phyloP scores from a whole-genome alignment of 2,329 filamentous ascomycete species.

The Fusarium drepaniforme region DNA sequence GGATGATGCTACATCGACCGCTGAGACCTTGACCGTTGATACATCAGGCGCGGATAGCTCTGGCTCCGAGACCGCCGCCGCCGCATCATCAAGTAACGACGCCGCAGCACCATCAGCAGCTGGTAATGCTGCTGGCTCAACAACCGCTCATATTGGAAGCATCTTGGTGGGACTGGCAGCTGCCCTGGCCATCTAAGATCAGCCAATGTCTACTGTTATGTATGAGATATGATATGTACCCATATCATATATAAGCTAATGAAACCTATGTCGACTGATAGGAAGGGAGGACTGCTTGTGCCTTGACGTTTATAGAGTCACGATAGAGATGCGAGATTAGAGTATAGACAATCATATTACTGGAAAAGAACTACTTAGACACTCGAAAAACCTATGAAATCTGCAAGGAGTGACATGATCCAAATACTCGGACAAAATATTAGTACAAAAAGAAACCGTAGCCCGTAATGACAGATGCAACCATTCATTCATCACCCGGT shows the following conservation, averaged over 20 bases:
- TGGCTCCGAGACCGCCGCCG: not conserved
- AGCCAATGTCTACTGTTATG: no score
- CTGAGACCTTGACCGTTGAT: not conserved
- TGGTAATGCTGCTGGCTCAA: not conserved
- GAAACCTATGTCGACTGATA: not conserved
- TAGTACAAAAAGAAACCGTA: not conserved
- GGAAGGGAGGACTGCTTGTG: not conserved
- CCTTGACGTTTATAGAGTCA: not conserved
- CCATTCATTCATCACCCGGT: not conserved
- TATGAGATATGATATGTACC: no score
- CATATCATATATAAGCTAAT: not conserved
- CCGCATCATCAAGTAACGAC: not conserved
- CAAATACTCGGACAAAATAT: not conserved
- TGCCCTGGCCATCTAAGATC: not conserved
- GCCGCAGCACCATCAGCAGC: not conserved
- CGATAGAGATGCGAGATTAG: not conserved
- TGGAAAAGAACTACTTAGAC: not conserved
- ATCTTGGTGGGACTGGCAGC: constrained; percentile 6
- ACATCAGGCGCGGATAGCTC: not conserved
- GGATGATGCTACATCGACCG: not conserved
- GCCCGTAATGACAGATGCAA: not conserved
- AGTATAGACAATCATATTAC: not conserved
- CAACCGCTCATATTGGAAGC: not conserved
- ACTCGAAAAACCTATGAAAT: not conserved
- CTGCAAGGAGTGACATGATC: not conserved